Evolutionary conservation across 352 stramenopile species (phyloP).

Genomic region (Thraustochytrium sp.): DNA sequence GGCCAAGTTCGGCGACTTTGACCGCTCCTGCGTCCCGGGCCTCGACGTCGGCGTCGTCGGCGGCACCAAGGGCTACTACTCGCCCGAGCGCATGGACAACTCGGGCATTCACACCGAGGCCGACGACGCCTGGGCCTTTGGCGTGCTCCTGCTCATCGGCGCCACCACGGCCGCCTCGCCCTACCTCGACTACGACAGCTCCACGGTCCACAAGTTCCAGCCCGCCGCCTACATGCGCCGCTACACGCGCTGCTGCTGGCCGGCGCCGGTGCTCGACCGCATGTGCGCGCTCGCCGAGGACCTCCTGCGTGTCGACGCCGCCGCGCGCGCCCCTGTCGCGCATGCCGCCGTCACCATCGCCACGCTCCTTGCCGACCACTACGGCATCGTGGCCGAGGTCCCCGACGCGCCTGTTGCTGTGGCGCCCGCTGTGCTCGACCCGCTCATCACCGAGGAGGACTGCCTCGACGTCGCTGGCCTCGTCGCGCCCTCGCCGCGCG

Average conservation of each 20-base stretch:
- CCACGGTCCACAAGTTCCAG: neutral
- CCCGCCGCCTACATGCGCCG: neutral
- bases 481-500: neutral
- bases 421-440: neutral
- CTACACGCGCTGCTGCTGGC: slow-evolving; percentile 21
- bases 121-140: slow-evolving; percentile 36
- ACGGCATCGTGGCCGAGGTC: neutral
- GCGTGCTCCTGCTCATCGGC: slow-evolving; percentile 40
- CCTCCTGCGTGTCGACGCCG: neutral
- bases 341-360: slow-evolving; percentile 1
- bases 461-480: neutral
- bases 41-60: slow-evolving; percentile 28
- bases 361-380: neutral
- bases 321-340: neutral
- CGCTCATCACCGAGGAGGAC: neutral
- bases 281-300: neutral
- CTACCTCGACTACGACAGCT: slow-evolving; percentile 21
- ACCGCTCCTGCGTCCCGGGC: slow-evolving; percentile 14
- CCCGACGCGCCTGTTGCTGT: neutral
- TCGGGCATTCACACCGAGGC: slow-evolving; percentile 24
- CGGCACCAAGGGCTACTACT: slow-evolving; percentile 41
- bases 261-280: neutral
- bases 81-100: slow-evolving; percentile 34
- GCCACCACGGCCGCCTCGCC: slow-evolving; percentile 25
- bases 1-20: slow-evolving; percentile 42